Base-by-base conservation (phyloP, 1,139 yeast genomes). In the Geotrichum restrictum region DNA sequence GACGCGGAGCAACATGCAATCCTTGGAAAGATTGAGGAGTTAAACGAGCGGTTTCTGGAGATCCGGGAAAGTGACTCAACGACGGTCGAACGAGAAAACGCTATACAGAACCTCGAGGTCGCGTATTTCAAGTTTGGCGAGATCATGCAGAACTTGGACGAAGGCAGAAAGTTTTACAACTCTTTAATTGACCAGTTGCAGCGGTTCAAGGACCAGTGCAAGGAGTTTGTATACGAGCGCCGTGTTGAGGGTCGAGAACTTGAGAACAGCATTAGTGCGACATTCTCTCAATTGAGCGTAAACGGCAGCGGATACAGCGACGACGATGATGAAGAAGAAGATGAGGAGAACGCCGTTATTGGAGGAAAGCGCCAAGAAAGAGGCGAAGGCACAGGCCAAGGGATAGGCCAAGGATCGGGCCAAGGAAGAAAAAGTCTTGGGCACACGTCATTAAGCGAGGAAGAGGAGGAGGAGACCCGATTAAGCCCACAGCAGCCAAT, bases 161-260 rank as follows among this genome's bases (percentile, higher is more conserved):
- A 85, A 60, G 97, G 95, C 0, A 64, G 80, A 0, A 75, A 76
- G 53, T 89, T 88, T 64, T 89, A 89, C 68, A 75, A 75, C 48
- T 85, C 82, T 52, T 79, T 88, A 56, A 70, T 79, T 31, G 70
- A 68, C 1, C 80, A 80, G 55, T 76, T 81, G 1, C 71, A 73
- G 34, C 71, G 62, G 1, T 77, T 83, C 14, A 67, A 77, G 21
- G 67, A 68, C 6, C 81, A 77, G 39, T 77, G 86, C 59, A 82
- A 80, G 45, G 74, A 72, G 16, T 84, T 72, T 64, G 76, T 85
- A n/a, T 71, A 72, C 39, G 64, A 69, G 14, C 69, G 93, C 48
- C 70, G 84, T 49, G 60, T 74, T 3, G 82, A 81, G 59, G 86
- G 82, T 1, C 66, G 80, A 22, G 77, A 75, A 36, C 65, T 80